Conservation (phyloP, 768 basidiomycete species). For the Tricholoma sp. region DNA sequence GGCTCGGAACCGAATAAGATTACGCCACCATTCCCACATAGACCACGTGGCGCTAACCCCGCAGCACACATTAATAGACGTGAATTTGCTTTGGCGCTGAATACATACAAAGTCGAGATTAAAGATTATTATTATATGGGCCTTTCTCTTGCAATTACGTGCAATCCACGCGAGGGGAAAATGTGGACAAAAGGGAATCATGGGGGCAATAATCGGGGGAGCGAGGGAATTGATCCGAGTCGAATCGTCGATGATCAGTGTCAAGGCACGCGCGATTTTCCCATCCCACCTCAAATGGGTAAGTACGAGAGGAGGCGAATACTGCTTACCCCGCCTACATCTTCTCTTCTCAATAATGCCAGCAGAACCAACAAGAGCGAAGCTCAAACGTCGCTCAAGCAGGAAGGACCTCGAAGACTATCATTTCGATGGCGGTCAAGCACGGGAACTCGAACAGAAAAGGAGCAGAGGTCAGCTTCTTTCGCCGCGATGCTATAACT, state of each 20-base stretch:
- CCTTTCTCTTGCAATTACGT: neutral
- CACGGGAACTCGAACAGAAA: conserved; percentile 69
- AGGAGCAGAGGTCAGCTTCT: conserved; percentile 50
- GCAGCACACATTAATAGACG: no score
- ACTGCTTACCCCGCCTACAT: neutral
- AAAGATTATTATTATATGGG: no score
- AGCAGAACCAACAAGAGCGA: conserved; percentile 47
- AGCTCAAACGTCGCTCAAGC: conserved; percentile 42
- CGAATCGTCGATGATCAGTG: neutral
- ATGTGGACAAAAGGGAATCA: neutral
- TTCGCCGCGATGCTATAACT: neutral
- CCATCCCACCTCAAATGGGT: neutral
- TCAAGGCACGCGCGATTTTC: neutral
- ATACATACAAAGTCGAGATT: neutral
- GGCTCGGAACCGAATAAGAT: neutral
- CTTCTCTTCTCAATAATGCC: conserved; percentile 36
- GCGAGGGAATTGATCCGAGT: neutral
- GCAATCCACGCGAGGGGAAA: neutral
- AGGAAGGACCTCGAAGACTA: conserved; percentile 49
- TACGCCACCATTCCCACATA: neutral
- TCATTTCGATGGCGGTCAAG: conserved; percentile 46
- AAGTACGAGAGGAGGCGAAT: neutral
- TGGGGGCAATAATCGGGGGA: neutral
- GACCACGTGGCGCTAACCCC: neutral
- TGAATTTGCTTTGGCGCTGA: neutral